Evolutionary conservation across 192 early-diverging fungal genomes (phyloP).

Genomic region (Backusella australiensis): DNA sequence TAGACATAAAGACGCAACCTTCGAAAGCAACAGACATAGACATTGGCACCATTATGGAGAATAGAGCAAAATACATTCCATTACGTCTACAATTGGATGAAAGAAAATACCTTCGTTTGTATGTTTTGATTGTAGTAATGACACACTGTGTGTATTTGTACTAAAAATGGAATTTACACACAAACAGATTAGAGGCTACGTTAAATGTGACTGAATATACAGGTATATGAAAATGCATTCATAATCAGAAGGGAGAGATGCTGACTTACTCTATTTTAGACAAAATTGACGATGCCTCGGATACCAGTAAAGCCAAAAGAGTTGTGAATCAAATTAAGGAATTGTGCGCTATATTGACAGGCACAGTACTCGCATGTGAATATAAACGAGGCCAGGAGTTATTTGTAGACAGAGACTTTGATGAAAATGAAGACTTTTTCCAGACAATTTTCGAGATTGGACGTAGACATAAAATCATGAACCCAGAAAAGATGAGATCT

Average conservation of each 20-base stretch:
- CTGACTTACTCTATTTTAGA: neutral
- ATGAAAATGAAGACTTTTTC: conserved; percentile 78
- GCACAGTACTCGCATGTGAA: conserved; percentile 81
- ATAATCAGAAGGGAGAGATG: neutral
- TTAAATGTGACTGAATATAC: conserved; percentile 81
- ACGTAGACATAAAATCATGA: conserved; percentile 83
- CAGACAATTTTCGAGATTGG: conserved; percentile 69
- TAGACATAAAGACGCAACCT: neutral
- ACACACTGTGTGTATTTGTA: neutral
- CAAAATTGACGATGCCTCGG: conserved; percentile 61
- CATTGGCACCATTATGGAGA: conserved; percentile 77
- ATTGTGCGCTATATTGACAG: conserved; percentile 92
- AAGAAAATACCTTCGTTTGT: conserved; percentile 88
- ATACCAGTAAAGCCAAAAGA: conserved; percentile 81
- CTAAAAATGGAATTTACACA: neutral
- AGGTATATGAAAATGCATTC: conserved; percentile 2
- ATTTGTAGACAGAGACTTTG: conserved; percentile 63
- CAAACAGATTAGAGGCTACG: conserved; percentile 80
- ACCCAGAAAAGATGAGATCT: conserved; percentile 95
- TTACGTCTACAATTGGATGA: conserved; percentile 87
- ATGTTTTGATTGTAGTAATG: conserved; percentile 22
- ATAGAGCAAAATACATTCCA: conserved; percentile 90
- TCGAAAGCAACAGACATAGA: conserved; percentile 34
- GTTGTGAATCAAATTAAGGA: conserved; percentile 95
- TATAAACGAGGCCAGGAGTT: conserved; percentile 80